Evolutionary conservation across 768 basidiomycete species (phyloP), one percentile per base, ranked within the genome.

Genomic region (Psilocybe azurescens): DNA sequence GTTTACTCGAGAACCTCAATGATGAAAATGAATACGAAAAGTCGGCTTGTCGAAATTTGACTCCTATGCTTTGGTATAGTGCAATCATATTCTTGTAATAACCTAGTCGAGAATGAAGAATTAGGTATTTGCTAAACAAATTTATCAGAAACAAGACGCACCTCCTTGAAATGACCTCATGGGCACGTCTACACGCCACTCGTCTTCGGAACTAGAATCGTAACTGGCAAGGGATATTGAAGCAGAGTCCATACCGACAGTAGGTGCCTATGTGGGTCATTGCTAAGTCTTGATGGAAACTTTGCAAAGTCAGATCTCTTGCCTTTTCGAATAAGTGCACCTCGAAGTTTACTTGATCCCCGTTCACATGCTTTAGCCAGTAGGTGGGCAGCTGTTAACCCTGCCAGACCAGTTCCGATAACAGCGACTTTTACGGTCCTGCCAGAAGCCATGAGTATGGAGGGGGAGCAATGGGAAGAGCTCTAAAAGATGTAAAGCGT

Each of bases 141-240:
- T 51, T n/a, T 24, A 24, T n/a, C 10, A 39, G 39, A 39, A 3
- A 18, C 18, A 29, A 53, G 14, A 66, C 83, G 54, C 58, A 88
- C 90, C 89, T 76, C 87, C 88, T 80, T 93, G 90, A 69, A 93
- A 93, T 1, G 87, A 87, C 44, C 91, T 77, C 91, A 93, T 93
- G 0, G 91, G 91, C 0, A 92, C 90, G 69, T 93, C 91, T 3
- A 93, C 79, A 57, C 86, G 76, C 80, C 84, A 85, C 53, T 81
- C 74, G 38, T 76, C 69, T 20, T 72, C 72, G 9, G 73, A 61
- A 3, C 71, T 78, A 3, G 76, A 74, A 41, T 74, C 78, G 4
- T 75, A 74, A 41, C 74, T 70, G 16, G 76, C 73, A 5, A 86
- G 56, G 6, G 84, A 84, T 41, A 86, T 77, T 0, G 85, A 88